Conservation (phyloP, 257 asterid species). For the Nicotiana knightiana region DNA sequence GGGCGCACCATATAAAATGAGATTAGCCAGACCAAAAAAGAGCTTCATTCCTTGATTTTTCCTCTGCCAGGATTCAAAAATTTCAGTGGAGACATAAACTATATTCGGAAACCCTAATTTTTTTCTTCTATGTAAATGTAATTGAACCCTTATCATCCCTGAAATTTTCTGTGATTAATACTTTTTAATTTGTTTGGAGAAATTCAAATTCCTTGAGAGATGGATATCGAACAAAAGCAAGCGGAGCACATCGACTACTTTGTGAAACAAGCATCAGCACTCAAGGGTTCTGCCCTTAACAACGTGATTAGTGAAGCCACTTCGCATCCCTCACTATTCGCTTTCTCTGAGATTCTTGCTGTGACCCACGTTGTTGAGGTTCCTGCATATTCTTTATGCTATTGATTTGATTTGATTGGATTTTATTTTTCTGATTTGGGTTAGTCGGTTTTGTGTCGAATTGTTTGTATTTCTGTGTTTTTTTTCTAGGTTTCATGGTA, state of each 20-base stretch:
- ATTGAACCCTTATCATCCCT: neutral
- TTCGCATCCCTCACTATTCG: conserved; percentile 90
- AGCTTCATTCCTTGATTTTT: neutral
- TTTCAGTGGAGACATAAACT: neutral
- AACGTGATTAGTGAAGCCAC: conserved; percentile 71
- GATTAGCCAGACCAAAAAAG: neutral
- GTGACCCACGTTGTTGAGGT: conserved; percentile 70
- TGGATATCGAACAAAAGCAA: conserved; percentile 90
- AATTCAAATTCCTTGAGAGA: conserved; percentile 17
- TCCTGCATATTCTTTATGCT: neutral
- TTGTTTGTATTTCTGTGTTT: neutral
- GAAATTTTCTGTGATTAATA: neutral
- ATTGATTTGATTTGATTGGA: neutral
- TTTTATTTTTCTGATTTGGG: neutral
- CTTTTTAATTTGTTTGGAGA: neutral
- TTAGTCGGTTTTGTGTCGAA: neutral
- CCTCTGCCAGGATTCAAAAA: neutral
- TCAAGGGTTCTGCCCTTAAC: conserved; percentile 51
- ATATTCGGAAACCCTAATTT: conserved; percentile 3
- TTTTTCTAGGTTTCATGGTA: neutral
- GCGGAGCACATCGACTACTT: conserved; percentile 74
- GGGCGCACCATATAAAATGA: neutral
- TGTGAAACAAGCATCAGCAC: conserved; percentile 62
- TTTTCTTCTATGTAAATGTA: neutral
- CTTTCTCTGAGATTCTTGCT: conserved; percentile 89